Conservation (phyloP, 495 filamentous ascomycete genomes). For the Astrothelium macrocarpum region DNA sequence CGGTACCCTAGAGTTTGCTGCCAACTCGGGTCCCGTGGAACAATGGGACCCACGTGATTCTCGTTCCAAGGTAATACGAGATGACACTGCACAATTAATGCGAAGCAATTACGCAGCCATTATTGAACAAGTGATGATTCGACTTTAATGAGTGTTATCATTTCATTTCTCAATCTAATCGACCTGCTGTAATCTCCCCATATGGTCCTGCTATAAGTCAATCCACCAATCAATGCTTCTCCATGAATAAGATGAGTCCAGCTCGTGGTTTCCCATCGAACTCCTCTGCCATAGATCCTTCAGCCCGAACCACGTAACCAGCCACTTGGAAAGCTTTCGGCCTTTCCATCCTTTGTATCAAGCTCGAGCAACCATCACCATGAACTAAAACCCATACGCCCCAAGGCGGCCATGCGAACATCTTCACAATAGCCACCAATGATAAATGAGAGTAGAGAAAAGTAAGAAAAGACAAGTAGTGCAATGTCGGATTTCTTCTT, state of each 20-base stretch:
- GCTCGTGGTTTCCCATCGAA: conserved; percentile 7
- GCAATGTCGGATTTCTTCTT: neutral
- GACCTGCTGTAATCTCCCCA: neutral
- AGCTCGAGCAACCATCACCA: neutral
- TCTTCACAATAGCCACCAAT: neutral
- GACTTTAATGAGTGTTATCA: conserved; percentile 2
- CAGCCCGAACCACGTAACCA: neutral
- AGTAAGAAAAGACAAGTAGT: neutral
- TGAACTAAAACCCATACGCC: neutral
- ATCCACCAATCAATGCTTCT: neutral
- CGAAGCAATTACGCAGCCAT: neutral
- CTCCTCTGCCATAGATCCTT: neutral
- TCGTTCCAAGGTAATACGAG: too few relatives aligned
- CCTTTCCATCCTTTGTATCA: neutral
- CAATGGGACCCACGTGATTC: too few relatives aligned
- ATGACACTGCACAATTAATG: too few relatives aligned
- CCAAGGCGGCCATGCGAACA: neutral
- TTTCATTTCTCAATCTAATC: neutral
- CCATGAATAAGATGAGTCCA: neutral
- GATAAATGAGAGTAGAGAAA: neutral
- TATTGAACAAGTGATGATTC: neutral
- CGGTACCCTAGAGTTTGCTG: too few relatives aligned
- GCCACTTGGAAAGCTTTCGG: neutral
- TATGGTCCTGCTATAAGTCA: too few relatives aligned
- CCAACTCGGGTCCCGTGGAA: too few relatives aligned